A percentile compares a stretch with the other conserved stretches of the same genome.
Evolutionary conservation across 352 stramenopile genomes (phyloP).

Genomic region (Phytophthora palmivora): DNA sequence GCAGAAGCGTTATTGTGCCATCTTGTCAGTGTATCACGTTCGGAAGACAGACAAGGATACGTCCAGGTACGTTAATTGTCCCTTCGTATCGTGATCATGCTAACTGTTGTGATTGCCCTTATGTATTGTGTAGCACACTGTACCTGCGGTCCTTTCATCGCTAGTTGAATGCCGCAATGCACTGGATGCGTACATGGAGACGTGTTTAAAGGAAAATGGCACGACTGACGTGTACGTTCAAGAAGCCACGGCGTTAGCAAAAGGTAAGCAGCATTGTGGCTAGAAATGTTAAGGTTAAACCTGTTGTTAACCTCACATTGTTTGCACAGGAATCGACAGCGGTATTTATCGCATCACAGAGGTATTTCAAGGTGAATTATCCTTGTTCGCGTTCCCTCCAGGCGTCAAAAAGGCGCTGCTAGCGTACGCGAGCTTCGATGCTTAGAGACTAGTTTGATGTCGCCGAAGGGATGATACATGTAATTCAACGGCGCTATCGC

Average conservation of each 20-base stretch:
- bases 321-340: constrained; percentile 68
- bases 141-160: constrained; percentile 71
- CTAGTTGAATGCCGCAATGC: constrained; percentile 73
- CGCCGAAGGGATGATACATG: constrained; percentile 15
- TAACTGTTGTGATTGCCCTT: constrained; percentile 13
- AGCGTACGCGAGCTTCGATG: constrained; percentile 53
- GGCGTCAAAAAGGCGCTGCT: constrained; percentile 57
- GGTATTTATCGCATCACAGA: constrained; percentile 82
- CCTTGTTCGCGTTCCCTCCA: constrained; percentile 58
- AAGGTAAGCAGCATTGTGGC: constrained; percentile 44
- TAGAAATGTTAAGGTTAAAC: too few relatives aligned
- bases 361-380: constrained; percentile 69
- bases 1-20: constrained; percentile 65
- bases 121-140: constrained; percentile 54
- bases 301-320: constrained; percentile 7
- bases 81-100: constrained; percentile 4
- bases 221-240: constrained; percentile 68
- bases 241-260: constrained; percentile 62
- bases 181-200: constrained; percentile 74
- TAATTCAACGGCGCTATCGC: constrained; percentile 27
- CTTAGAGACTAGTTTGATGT: constrained; percentile 40
- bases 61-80: constrained; percentile 61
- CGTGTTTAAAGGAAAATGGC: constrained; percentile 67
- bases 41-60: constrained; percentile 68
- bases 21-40: constrained; percentile 60